These are phyloP conservation scores for Pseudogymnoascus sp. DNA, from an alignment of 2,329 filamentous ascomycete species.

Conservation along the genomic window DNA sequence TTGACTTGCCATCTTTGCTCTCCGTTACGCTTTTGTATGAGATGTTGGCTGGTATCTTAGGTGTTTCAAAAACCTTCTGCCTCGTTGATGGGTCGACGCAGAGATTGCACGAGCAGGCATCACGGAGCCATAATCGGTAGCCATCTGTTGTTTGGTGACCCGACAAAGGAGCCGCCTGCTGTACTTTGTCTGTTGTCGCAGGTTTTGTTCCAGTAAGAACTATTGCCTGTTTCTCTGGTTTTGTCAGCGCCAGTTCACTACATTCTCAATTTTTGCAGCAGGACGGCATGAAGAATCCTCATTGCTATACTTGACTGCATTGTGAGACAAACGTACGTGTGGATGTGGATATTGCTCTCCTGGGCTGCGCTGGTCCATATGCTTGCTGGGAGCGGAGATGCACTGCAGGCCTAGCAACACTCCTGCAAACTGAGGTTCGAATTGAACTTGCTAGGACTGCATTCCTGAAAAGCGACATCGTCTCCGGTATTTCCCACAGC, in stretches of 20 bases:
- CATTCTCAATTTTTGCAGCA: background rate
- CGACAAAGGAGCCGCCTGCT: background rate
- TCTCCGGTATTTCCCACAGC: background rate
- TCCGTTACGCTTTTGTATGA: slow-evolving; percentile 30
- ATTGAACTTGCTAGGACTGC: background rate
- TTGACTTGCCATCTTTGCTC: slow-evolving; percentile 31
- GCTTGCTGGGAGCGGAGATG: background rate
- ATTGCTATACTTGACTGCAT: background rate
- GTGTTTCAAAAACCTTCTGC: slow-evolving; percentile 56
- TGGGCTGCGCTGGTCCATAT: background rate
- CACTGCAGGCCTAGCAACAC: background rate
- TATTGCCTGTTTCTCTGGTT: background rate
- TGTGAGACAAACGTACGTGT: background rate
- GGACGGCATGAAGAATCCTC: background rate
- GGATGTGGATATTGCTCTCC: background rate
- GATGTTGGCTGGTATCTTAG: slow-evolving; percentile 50
- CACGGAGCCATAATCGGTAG: slow-evolving; percentile 37
- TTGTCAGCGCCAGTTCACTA: background rate
- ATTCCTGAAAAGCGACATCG: background rate
- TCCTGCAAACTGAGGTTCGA: background rate
- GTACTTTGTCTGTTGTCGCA: background rate
- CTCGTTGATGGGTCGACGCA: slow-evolving; percentile 51
- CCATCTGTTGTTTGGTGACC: background rate
- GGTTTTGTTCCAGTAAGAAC: background rate
- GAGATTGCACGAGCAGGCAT: slow-evolving; percentile 47